Evolutionary conservation across 768 basidiomycete species (phyloP), one percentile per base, ranked within the genome.

Genomic region (Russula olivacea): DNA sequence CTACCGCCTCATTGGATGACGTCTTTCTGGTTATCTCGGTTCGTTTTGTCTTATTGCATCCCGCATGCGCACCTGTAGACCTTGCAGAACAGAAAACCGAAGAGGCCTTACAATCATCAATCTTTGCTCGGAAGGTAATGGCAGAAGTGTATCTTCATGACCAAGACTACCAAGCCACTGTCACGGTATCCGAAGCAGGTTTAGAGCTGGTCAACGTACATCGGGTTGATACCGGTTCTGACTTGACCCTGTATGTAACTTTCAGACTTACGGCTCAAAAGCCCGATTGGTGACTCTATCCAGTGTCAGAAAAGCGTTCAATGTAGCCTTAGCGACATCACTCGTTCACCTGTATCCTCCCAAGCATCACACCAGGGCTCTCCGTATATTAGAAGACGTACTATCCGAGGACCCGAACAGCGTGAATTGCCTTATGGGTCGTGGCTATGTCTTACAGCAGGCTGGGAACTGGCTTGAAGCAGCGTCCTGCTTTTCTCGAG

Each of bases 311-410:
- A 81, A 82, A 53, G 84, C 84, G 3, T 83, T 97, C 70, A 85
- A 93, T 62, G 79, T 85, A 12, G 78, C 79, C 5, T 79, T 96
- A 14, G 88, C 85, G 2, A 87, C 84, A 0, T 84, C 91, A 5
- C 79, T 97, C 17, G 89, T 93, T 4, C 88, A 97, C 69, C 79
- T 89, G 54, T 91, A 84, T 72, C 86, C 95, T 32, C 96, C 96
- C 0, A 94, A 94, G 69, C 88, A 98, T 68, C 96, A 98, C 71
- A 68, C 76, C 12, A 84, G 87, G 56, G 96, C 97, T 1, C 76
- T 87, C 28, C 76, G 80, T 19, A 79, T 97, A 11, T 78, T 98
- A 23, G 83, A 89, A 36, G 83, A 86, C 4, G 79, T 96, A 17
- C 81, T 98, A 0, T 68, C 75, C 2, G 74, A 79, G 38, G 83